These are phyloP conservation scores for Kodamaea arcana DNA, from an alignment of 1,139 yeast species.

Conservation along the genomic window DNA sequence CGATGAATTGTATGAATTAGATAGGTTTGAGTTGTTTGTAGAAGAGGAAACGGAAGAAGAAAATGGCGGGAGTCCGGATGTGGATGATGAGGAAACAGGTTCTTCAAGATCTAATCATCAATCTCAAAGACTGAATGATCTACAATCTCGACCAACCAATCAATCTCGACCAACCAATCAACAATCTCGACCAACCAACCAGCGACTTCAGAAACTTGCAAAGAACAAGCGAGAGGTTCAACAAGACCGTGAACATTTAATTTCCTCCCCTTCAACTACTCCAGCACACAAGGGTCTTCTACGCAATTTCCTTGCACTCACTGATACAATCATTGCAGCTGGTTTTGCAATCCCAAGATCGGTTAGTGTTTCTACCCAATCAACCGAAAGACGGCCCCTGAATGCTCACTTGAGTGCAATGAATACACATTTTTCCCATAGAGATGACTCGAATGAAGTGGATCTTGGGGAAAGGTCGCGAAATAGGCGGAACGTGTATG, in stretches of 20 bases:
- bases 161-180: background rate
- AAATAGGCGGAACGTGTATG: constrained; percentile 43
- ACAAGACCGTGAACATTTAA: no score
- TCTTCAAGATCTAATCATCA: no score
- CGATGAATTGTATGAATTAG: constrained; percentile 53
- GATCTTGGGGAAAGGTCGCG: constrained; percentile 8
- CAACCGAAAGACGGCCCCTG: constrained; percentile 10
- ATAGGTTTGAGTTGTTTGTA: constrained; percentile 40
- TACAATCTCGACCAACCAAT: background rate
- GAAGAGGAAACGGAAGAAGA: constrained; percentile 27
- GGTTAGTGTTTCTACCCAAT: constrained; percentile 35
- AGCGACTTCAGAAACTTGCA: background rate
- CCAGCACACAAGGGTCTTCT: background rate
- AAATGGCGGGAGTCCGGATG: constrained; percentile 11
- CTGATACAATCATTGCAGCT: constrained; percentile 57
- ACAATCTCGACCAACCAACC: background rate
- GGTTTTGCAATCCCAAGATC: constrained; percentile 59
- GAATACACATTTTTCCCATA: background rate
- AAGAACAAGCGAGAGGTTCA: background rate
- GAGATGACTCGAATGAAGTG: background rate
- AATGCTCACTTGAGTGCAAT: constrained; percentile 14
- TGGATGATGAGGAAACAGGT: constrained; percentile 6
- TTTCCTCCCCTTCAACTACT: background rate
- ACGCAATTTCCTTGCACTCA: constrained; percentile 37
- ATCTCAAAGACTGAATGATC: no score